These are phyloP conservation scores for Aspergillus pseudotamarii DNA, from an alignment of 2,329 filamentous ascomycete genomes.

Conservation along the genomic window DNA sequence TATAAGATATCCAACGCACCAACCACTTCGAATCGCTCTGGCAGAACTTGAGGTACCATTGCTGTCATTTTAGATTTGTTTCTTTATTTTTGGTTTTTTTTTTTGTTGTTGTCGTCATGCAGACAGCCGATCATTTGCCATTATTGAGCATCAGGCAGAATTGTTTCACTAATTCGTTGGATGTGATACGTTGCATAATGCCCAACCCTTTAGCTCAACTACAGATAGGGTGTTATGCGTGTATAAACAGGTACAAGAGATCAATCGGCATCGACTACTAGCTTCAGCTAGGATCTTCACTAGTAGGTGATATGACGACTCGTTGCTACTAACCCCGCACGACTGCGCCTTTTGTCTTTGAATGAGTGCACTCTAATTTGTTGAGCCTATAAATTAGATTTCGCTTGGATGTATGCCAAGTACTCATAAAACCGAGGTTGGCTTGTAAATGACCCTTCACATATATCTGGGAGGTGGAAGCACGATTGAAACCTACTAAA, in stretches of 20 bases:
- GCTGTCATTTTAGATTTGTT: too few species aligned
- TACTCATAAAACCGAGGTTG: neutral
- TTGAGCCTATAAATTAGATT: neutral
- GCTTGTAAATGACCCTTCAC: neutral
- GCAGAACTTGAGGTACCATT: too few species aligned
- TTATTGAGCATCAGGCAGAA: neutral
- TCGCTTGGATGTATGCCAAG: neutral
- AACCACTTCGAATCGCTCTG: neutral
- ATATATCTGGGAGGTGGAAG: neutral
- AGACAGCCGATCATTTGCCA: neutral
- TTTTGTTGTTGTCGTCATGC: too few species aligned
- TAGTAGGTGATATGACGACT: neutral
- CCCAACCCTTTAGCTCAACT: neutral
- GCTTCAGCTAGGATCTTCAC: neutral
- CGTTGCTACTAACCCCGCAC: neutral
- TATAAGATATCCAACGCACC: neutral
- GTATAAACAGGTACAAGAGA: neutral
- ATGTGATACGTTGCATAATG: neutral
- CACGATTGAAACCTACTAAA: neutral
- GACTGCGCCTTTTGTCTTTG: neutral
- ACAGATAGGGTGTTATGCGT: neutral
- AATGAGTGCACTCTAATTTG: neutral
- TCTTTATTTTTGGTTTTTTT: too few species aligned
- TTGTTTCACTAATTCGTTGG: neutral
- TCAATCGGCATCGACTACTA: neutral